A percentile compares a stretch with the other conserved stretches of the same genome.
Evolutionary conservation across 108 stramenopile species (phyloP).

Genomic region (Schizochytrium sp.): DNA sequence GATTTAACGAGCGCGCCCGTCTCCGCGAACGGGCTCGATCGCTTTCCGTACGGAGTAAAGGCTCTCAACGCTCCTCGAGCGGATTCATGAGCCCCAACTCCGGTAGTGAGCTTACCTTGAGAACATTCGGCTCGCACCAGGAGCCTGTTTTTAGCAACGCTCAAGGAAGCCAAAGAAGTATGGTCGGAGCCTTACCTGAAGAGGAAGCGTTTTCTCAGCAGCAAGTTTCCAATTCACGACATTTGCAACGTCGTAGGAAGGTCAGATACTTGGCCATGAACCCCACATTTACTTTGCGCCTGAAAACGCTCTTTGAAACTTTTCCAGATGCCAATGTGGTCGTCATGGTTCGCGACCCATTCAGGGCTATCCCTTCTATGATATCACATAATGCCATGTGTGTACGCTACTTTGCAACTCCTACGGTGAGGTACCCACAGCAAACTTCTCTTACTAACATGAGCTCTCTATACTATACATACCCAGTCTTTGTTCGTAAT

Average conservation of each 20-base stretch:
- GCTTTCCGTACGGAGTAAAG: background rate
- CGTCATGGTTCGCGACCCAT: conserved; percentile 62
- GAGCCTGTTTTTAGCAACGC: background rate
- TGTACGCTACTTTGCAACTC: conserved; percentile 2
- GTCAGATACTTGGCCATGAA: conserved; percentile 62
- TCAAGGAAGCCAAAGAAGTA: background rate
- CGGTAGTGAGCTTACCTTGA: background rate
- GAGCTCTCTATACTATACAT: conserved; percentile 59
- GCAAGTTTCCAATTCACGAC: background rate
- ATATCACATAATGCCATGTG: conserved; percentile 59
- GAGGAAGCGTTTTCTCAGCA: background rate
- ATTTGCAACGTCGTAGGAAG: background rate
- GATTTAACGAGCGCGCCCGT: conserved; percentile 14
- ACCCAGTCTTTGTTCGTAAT: background rate
- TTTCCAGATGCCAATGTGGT: conserved; percentile 61
- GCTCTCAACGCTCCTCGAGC: background rate
- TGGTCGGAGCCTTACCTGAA: background rate
- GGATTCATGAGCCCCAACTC: background rate
- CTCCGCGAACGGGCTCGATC: background rate
- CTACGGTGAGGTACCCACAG: conserved; percentile 12
- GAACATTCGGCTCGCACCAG: background rate
- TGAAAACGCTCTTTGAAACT: conserved; percentile 52
- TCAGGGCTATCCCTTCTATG: conserved; percentile 64
- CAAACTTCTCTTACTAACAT: conserved; percentile 7
- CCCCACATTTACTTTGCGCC: conserved; percentile 64